Base-by-base conservation (phyloP, 2,329 filamentous ascomycete species). In the Fusarium oligoseptatum region DNA sequence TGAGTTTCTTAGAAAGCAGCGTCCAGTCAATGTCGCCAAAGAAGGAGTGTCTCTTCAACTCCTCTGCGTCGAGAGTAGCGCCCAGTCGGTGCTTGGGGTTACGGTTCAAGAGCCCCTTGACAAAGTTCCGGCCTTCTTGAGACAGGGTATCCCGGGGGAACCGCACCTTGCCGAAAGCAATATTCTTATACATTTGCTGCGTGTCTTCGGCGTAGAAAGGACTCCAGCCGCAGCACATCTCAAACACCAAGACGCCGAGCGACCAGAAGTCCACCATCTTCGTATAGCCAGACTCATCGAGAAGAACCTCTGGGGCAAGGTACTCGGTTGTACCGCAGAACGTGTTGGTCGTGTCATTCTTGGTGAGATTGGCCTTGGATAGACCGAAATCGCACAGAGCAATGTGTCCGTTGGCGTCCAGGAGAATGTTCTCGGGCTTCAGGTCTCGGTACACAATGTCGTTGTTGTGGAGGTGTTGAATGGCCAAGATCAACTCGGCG, bases 251-350 rank as follows among this genome's bases (percentile, higher is more conserved):
- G 57, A 99, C 97, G 67, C 97, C 97, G 14, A 99, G 88, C 2
- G 97, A 99, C 97, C 97, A 99, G 83, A 98, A 99, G 83, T 99
- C 97, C 8, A 99, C 97, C 97, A 99, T 98, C 86, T 98, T 98
- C 64, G 97, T 98, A 84, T 99, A 99, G 37, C 97, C 97, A 79
- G 95, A 94, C 85, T 99, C 97, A 77, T 99, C 97, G 52, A 99
- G 86, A 15, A 99, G 88, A 3, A 98, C 97, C 81, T 99, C 97
- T 0, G 97, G 97, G 0, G 97, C 97, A 22, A 99, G 89, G 81
- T 99, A 99, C 82, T 99, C 97, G 0, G 97, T 99, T 1, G 97
- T 99, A 71, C 97, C 97, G 82, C 97, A 99, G 84, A 99, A 99
- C 1, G 97, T 99, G 84, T 98, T 99, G 62, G 97, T 99, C 0